Base-by-base conservation (phyloP, 1,284 basidiomycete species). In the Pulveroboletus sp. region DNA sequence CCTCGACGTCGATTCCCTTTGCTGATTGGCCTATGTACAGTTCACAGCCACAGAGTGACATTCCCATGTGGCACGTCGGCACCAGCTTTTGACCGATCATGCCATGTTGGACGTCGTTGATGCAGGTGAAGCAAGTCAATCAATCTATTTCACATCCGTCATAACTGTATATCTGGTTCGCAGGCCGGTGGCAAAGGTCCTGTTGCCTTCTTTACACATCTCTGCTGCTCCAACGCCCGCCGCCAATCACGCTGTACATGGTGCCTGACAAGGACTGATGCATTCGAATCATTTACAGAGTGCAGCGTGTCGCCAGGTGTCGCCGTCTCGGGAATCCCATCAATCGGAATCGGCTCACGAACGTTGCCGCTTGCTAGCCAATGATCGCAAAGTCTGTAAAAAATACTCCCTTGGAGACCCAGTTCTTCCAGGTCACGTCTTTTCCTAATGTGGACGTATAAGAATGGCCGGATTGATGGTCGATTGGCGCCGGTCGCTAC, bases 351-450 rank as follows among this genome's bases (percentile, higher is more conserved):
- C 40, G 38, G 45, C 31, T 9, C 43, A 62, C 68, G 50, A 70
- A 72, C 66, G 70, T 73, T 69, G 48, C 44, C 38, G 18, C 5
- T 7, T 7, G 12, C 29, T 26, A 39, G 54, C 63, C 63, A 67
- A 67, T 69, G 39, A 36, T 33, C 35, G 25, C n/a, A 4, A 25
- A n/a, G n/a, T 44, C 38, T 43, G 48, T 56, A 29, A 39, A 39
- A 39, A 47, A 43, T 24, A 35, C 17, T 35, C 12, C 31, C 25
- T 3, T 28, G 29, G n/a, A 33, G 33, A 17, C 17, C 5, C 31
- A 33, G 7, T 36, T 22, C 26, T 38, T 24, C 24, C 22, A 36
- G 45, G 36, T 26, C 54, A 26, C 17, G 20, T 43, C 33, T 29
- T 24, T n/a, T 35, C 48, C 47, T 17, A 45, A 50, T 46, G 20